Evolutionary conservation across 106 monocot species (phyloP).

Genomic region (Platanthera zijinensis): DNA sequence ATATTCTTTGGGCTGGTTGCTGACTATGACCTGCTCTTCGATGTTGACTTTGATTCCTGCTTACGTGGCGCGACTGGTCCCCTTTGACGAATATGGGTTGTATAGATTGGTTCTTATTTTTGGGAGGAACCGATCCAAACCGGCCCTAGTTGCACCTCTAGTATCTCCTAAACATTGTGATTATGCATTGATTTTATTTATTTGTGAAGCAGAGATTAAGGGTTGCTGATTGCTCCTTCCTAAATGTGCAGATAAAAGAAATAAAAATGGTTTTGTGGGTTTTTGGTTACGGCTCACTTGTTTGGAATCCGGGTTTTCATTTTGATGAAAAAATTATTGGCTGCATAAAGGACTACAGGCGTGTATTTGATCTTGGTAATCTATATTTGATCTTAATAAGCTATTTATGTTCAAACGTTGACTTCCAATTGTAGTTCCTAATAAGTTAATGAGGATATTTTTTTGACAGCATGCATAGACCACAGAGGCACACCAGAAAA

Average conservation of each 20-base stretch:
- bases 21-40: no score
- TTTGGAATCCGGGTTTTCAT: slow-evolving; percentile 86
- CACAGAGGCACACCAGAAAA: slow-evolving; percentile 90
- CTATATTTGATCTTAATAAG: neutral
- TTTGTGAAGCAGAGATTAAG: neutral
- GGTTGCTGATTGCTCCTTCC: neutral
- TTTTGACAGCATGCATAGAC: slow-evolving; percentile 77
- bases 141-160: no score
- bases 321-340: slow-evolving; percentile 73
- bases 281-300: slow-evolving; percentile 73
- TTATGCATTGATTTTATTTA: no score
- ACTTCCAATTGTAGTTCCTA: neutral
- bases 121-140: no score
- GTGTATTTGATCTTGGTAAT: slow-evolving; percentile 75
- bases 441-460: neutral
- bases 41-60: no score
- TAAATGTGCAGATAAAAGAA: neutral
- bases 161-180: no score
- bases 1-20: no score
- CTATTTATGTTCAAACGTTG: neutral
- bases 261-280: slow-evolving; percentile 74
- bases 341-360: slow-evolving; percentile 64
- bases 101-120: no score
- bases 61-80: no score
- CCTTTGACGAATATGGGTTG: no score